Base-by-base conservation (phyloP, 1,139 yeast genomes). In the Kluyveromyces marxianus region DNA sequence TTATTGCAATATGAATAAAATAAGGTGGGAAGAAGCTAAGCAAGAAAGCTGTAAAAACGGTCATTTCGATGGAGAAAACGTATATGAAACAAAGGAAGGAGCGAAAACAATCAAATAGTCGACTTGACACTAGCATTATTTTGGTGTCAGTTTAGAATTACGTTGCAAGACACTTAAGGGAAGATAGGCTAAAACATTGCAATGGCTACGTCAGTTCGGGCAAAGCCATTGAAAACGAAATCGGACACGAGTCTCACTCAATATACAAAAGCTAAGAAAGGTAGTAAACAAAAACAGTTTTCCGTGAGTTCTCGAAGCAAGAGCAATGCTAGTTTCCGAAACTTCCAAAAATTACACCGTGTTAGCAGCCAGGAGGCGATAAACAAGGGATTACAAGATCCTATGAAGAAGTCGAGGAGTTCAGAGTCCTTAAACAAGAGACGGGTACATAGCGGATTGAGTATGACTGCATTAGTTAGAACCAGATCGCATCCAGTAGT, bases 311-410 rank as follows among this genome's bases (percentile, higher is more conserved):
- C 63, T 3, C 50, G 60, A 39, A 58, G 63, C 27, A 63, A 58
- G 48, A 62, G 66, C 44, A 54, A 58, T 1, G 62, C 63, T 3
- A 60, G 63, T 46, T 60, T 63, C 39, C 63, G 62, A 47, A 62
- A 62, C 5, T 47, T 63, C 31, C 44, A 48, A 24, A 47, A 46
- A 21, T 43, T 49, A 21, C 57, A 58, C 36, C 54, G 56, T 40
- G 55, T 55, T 7, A 34, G 56, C 25, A 53, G 55, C 5, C 59
- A 57, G 46, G 63, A 60, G 34, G 52, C 54, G 42, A 48, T 10
- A 48, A 44, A 8, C 50, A 49, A n/a, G 28, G 37, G 5, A 55
- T 51, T n/a, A 25, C 45, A 45, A 24, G 45, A 47, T 24, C 48
- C 52, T 21, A 53, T 54, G 38, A 56, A 49, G 41, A 59, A 56